Percentiles rank a stretch among this genome's conserved stretches.
Evolutionary conservation across 176 grass and related monocot genomes (phyloP).

Genomic region (Aegilops umbellulata): DNA sequence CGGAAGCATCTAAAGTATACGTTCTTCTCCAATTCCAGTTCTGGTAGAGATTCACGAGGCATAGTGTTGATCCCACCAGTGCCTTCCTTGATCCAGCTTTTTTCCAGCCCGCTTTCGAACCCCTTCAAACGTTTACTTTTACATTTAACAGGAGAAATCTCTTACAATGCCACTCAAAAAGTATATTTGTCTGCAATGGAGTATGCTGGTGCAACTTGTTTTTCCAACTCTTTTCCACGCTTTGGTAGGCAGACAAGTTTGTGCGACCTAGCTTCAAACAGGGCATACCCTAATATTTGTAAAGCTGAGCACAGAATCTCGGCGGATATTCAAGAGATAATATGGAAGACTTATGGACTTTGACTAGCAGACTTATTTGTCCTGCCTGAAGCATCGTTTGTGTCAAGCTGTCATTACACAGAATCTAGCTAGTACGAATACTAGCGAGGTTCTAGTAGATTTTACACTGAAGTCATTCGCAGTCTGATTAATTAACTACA

Average conservation of each 20-base stretch:
- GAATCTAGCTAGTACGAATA: background rate
- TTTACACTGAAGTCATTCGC: too few species aligned
- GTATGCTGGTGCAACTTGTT: background rate
- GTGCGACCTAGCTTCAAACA: background rate
- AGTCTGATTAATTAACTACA: too few species aligned
- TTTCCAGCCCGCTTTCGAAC: too few species aligned
- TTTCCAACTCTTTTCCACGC: background rate
- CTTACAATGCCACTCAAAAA: too few species aligned
- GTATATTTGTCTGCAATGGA: too few species aligned
- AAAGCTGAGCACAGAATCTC: background rate
- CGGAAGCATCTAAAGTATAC: too few species aligned
- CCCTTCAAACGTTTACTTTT: too few species aligned
- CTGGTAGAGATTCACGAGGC: background rate
- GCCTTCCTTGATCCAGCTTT: too few species aligned
- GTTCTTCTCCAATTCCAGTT: background rate
- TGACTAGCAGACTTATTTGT: background rate
- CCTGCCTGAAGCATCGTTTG: background rate
- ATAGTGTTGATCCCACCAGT: too few species aligned
- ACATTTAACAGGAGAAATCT: too few species aligned
- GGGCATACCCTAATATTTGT: background rate
- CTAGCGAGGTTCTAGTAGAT: background rate
- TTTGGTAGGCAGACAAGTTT: background rate
- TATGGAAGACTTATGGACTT: slow-evolving; percentile 14
- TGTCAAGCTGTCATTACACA: background rate
- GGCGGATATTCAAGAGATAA: background rate